These are phyloP conservation scores for Suillus sp. DNA, from an alignment of 768 basidiomycete species.

Conservation along the genomic window DNA sequence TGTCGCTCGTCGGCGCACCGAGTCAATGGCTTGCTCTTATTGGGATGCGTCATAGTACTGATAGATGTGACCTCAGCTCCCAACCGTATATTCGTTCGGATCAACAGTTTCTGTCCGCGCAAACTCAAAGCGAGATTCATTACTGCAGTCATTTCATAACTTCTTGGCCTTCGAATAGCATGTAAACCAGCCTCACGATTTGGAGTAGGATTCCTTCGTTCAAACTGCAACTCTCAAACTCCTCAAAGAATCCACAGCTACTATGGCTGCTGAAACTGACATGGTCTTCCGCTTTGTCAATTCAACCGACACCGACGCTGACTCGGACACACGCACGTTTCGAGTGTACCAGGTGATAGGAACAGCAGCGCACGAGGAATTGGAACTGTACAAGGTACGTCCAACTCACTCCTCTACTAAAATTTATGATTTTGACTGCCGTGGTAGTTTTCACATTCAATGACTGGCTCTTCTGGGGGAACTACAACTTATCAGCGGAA, in stretches of 20 bases:
- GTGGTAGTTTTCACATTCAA: constrained; percentile 46
- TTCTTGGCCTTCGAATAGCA: constrained; percentile 2
- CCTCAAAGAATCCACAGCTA: not conserved
- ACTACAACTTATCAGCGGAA: constrained; percentile 52
- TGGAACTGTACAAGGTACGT: constrained; percentile 48
- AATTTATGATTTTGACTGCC: not conserved
- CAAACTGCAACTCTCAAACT: not conserved
- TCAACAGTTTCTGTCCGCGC: constrained; percentile 12
- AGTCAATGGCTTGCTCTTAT: constrained; percentile 1
- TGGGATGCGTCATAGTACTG: not conserved
- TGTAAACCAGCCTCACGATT: not conserved
- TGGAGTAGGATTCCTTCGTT: not conserved
- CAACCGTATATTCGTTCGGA: not conserved
- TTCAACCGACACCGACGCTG: constrained; percentile 30
- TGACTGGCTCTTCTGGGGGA: constrained; percentile 43
- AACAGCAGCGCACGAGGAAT: constrained; percentile 24
- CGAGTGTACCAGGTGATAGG: constrained; percentile 39
- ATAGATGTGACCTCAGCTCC: constrained; percentile 7
- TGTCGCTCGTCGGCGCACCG: not conserved
- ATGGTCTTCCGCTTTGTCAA: constrained; percentile 42
- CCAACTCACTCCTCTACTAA: not conserved
- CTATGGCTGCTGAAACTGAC: constrained; percentile 38
- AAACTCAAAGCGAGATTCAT: constrained; percentile 3
- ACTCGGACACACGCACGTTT: constrained; percentile 44
- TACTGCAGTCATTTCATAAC: constrained; percentile 1